phyloP scores from a whole-genome alignment of 139 green algal genomes.

The Chlamydomonas urium region DNA sequence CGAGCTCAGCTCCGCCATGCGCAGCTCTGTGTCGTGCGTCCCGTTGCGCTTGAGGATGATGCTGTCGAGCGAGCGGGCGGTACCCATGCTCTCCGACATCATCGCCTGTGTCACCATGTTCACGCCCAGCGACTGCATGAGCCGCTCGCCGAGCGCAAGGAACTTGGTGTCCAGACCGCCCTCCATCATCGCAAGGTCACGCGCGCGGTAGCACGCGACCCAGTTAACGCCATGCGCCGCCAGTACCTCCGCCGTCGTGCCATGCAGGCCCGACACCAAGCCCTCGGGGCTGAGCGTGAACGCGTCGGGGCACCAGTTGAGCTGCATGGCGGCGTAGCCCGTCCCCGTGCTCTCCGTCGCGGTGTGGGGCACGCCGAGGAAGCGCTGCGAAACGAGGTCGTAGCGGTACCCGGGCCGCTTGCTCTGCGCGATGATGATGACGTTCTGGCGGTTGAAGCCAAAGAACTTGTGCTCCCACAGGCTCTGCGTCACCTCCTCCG shows the following conservation, averaged over 20 bases:
- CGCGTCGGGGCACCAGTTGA: constrained; percentile 5
- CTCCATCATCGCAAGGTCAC: neutral
- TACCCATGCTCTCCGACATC: too few species aligned
- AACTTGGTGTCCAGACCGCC: neutral
- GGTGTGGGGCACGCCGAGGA: neutral
- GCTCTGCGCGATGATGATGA: constrained; percentile 23
- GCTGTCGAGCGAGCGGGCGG: too few species aligned
- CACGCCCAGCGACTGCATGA: neutral
- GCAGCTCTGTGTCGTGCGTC: too few species aligned
- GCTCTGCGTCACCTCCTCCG: neutral
- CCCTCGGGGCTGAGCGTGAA: neutral
- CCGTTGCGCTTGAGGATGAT: too few species aligned
- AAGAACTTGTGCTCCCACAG: constrained; percentile 11
- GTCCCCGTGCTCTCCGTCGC: neutral
- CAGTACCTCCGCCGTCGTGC: neutral
- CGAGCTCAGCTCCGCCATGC: too few species aligned
- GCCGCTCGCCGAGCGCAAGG: neutral
- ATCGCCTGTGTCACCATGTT: constrained; percentile 1
- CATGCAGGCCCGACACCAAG: neutral
- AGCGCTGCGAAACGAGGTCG: constrained; percentile 13
- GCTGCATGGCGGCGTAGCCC: constrained; percentile 3
- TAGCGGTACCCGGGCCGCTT: constrained; percentile 30
- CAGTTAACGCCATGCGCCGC: neutral
- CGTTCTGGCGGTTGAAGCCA: constrained; percentile 20
- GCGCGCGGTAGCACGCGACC: neutral